These are phyloP conservation scores for Primulina eburnea DNA, from an alignment of 257 asterid genomes.

Conservation along the genomic window DNA sequence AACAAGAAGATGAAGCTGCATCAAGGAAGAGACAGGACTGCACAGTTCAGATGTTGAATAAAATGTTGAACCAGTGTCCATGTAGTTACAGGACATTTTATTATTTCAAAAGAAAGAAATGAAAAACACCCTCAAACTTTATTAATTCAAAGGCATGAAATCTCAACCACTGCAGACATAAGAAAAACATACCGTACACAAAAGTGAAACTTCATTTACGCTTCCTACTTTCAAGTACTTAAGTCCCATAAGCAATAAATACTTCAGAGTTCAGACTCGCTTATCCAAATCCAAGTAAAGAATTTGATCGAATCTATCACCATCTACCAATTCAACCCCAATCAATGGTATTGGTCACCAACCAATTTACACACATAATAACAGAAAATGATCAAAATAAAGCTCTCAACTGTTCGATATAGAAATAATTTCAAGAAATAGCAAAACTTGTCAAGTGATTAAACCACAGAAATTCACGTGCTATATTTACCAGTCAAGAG, in stretches of 20 bases:
- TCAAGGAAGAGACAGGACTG: slow-evolving; percentile 17
- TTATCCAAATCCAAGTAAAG: background rate
- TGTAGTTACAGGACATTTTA: background rate
- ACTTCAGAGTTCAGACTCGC: background rate
- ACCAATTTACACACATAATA: background rate
- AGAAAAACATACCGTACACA: slow-evolving; percentile 1
- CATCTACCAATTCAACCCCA: background rate
- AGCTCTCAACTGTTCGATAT: background rate
- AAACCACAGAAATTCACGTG: no score
- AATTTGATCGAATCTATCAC: background rate
- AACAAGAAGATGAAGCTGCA: slow-evolving; percentile 71
- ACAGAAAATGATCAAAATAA: background rate
- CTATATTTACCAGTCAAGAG: slow-evolving; percentile 59
- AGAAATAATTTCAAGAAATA: background rate
- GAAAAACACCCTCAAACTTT: slow-evolving; percentile 8
- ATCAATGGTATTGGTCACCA: background rate
- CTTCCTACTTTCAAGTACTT: slow-evolving; percentile 2
- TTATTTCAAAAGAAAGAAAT: background rate
- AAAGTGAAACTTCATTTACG: background rate
- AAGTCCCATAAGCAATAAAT: background rate
- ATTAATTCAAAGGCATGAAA: slow-evolving; percentile 8
- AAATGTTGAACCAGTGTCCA: slow-evolving; percentile 5
- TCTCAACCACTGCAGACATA: slow-evolving; percentile 23
- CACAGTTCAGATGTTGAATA: slow-evolving; percentile 19
- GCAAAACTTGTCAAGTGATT: background rate